Percentiles rank a stretch among this genome's conserved stretches.
phyloP scores from a whole-genome alignment of 2,329 filamentous ascomycete species.

The Talaromyces piceae region DNA sequence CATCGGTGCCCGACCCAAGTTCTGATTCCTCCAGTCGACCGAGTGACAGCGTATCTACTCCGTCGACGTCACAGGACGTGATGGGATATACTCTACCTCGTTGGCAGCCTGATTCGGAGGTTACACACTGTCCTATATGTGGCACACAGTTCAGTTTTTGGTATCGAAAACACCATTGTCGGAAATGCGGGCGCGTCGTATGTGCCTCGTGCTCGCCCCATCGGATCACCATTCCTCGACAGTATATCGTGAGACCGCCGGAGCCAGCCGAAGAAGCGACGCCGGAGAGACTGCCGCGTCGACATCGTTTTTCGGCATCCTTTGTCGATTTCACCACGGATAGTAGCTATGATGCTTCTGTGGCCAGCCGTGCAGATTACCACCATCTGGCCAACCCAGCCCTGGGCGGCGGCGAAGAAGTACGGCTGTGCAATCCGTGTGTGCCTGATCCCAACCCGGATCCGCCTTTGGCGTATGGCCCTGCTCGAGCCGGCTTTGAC shows the following conservation, averaged over 20 bases:
- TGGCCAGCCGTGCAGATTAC: neutral
- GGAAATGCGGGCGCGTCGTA: constrained; percentile 91
- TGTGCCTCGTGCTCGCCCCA: constrained; percentile 87
- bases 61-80: constrained; percentile 12
- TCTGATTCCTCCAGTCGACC: constrained; percentile 11
- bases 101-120: constrained; percentile 86
- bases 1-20: constrained; percentile 15
- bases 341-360: neutral
- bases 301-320: constrained; percentile 27
- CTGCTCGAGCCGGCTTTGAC: constrained; percentile 17
- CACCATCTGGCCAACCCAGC: constrained; percentile 37
- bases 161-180: constrained; percentile 87
- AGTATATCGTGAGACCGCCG: constrained; percentile 82
- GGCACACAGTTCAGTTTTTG: constrained; percentile 71
- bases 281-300: neutral
- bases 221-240: constrained; percentile 85
- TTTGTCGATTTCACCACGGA: constrained; percentile 36
- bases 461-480: constrained; percentile 38
- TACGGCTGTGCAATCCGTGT: constrained; percentile 65
- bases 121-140: constrained; percentile 79
- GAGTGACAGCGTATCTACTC: constrained; percentile 10
- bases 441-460: constrained; percentile 61
- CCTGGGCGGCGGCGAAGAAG: constrained; percentile 58
- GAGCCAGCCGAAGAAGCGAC: constrained; percentile 27
- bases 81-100: constrained; percentile 54